phyloP scores from a whole-genome alignment of 1,284 basidiomycete genomes.

The Sanguinoderma infundibulare region DNA sequence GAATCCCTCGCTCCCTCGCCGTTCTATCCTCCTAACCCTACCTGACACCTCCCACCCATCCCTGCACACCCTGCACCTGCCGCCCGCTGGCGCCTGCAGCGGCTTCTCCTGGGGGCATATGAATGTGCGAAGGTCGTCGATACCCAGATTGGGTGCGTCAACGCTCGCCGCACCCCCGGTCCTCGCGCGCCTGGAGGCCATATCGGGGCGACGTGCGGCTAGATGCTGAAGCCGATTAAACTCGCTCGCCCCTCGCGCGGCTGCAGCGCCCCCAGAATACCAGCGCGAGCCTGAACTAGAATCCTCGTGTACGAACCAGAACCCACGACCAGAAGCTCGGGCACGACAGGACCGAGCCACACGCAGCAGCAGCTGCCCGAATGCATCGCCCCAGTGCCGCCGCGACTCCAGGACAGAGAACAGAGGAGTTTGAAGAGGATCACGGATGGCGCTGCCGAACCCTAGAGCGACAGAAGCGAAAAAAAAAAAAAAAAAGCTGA shows the following conservation, averaged over 20 bases:
- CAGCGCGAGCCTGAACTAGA: conserved; percentile 4
- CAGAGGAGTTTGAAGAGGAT: not conserved
- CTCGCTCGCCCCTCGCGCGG: not conserved
- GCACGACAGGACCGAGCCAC: not conserved
- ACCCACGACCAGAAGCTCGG: not conserved
- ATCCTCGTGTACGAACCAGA: conserved; percentile 1
- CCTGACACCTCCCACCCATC: not conserved
- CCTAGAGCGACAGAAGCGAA: too few relatives aligned
- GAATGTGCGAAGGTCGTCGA: conserved; percentile 4
- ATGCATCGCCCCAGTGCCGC: not conserved
- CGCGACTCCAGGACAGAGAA: not conserved
- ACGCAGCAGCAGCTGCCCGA: not conserved
- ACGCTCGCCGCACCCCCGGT: conserved; percentile 8
- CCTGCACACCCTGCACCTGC: too few relatives aligned
- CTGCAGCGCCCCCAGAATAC: conserved; percentile 11
- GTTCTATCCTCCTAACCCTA: conserved; percentile 15
- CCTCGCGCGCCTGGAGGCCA: conserved; percentile 3
- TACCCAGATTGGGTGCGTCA: conserved; percentile 10
- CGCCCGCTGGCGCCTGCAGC: not conserved
- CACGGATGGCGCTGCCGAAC: not conserved
- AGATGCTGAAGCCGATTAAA: conserved; percentile 5
- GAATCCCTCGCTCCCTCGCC: conserved; percentile 1
- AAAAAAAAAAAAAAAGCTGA: not conserved
- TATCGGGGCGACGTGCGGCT: conserved; percentile 11
- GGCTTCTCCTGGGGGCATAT: not conserved